Evolutionary conservation across 1,284 basidiomycete species (phyloP).

Genomic region (Gomphus sp.): DNA sequence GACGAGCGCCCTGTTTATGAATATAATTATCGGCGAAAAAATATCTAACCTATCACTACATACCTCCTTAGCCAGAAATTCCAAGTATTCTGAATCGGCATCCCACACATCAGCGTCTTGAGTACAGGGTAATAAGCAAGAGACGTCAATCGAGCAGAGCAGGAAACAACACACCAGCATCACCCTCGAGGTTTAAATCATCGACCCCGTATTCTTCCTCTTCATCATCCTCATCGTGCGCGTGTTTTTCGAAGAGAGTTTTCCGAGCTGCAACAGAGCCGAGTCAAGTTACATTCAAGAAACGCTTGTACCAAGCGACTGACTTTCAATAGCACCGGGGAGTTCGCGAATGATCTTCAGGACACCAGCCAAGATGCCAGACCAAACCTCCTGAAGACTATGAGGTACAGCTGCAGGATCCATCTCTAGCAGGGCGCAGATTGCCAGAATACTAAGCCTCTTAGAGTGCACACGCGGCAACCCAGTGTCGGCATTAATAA

Average conservation of each 20-base stretch:
- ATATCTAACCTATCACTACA: conserved; percentile 10
- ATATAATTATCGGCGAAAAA: neutral
- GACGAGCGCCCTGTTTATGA: conserved; percentile 48
- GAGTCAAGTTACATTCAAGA: neutral
- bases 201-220: conserved; percentile 51
- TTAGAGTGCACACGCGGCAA: conserved; percentile 88
- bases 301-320: conserved; percentile 12
- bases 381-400: conserved; percentile 59
- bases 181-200: conserved; percentile 56
- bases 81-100: conserved; percentile 74
- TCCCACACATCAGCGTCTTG: conserved; percentile 71
- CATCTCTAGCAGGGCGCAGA: conserved; percentile 69
- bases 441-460: conserved; percentile 70
- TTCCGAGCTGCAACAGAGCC: conserved; percentile 43
- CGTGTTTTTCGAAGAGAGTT: conserved; percentile 45
- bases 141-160: neutral
- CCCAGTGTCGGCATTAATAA: conserved; percentile 51
- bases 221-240: conserved; percentile 47
- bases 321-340: conserved; percentile 64
- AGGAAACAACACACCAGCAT: conserved; percentile 45
- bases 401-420: conserved; percentile 48
- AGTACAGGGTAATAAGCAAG: conserved; percentile 7
- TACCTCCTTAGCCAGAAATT: conserved; percentile 74
- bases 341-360: conserved; percentile 67
- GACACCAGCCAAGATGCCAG: conserved; percentile 57